A percentile compares a stretch with the other conserved stretches of the same genome.
phyloP scores from a whole-genome alignment of 2,329 filamentous ascomycete species.

The Knufia petricola region DNA sequence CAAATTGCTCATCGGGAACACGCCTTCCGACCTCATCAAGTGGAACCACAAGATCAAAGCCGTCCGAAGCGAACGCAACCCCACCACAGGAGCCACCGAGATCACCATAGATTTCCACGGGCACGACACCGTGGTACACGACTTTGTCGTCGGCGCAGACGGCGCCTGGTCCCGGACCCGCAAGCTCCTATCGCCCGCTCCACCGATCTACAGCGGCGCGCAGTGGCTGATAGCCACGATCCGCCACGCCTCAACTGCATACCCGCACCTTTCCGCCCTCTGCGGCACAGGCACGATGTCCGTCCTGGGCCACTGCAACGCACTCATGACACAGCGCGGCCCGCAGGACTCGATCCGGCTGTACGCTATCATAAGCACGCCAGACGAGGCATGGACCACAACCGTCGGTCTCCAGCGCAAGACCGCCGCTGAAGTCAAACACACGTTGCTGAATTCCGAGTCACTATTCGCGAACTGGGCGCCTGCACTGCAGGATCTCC shows the following conservation, averaged over 20 bases:
- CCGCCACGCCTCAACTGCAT: slow-evolving; percentile 18
- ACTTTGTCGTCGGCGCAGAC: slow-evolving; percentile 17
- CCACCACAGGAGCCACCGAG: background rate
- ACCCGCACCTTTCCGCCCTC: slow-evolving; percentile 22
- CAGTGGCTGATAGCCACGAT: slow-evolving; percentile 12
- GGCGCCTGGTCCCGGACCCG: slow-evolving; percentile 26
- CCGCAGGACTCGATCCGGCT: slow-evolving; percentile 21
- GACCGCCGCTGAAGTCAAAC: slow-evolving; percentile 8
- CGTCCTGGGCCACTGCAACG: slow-evolving; percentile 22
- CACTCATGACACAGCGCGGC: slow-evolving; percentile 25
- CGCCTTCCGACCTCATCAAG: slow-evolving; percentile 21
- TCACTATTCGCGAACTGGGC: slow-evolving; percentile 14
- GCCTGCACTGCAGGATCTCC: slow-evolving; percentile 18
- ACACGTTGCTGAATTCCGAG: slow-evolving; percentile 13
- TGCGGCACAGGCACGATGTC: slow-evolving; percentile 24
- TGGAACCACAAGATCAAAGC: slow-evolving; percentile 24
- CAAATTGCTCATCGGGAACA: slow-evolving; percentile 21
- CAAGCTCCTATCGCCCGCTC: slow-evolving; percentile 16
- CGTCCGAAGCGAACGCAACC: slow-evolving; percentile 5
- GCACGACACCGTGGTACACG: background rate
- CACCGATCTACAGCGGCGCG: slow-evolving; percentile 21
- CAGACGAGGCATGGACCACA: slow-evolving; percentile 17
- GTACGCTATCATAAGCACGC: slow-evolving; percentile 22
- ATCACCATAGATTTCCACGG: slow-evolving; percentile 10
- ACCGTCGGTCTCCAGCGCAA: slow-evolving; percentile 11